These are phyloP conservation scores for Fusarium sp. DNA, from an alignment of 2,329 filamentous ascomycete species.

Conservation along the genomic window DNA sequence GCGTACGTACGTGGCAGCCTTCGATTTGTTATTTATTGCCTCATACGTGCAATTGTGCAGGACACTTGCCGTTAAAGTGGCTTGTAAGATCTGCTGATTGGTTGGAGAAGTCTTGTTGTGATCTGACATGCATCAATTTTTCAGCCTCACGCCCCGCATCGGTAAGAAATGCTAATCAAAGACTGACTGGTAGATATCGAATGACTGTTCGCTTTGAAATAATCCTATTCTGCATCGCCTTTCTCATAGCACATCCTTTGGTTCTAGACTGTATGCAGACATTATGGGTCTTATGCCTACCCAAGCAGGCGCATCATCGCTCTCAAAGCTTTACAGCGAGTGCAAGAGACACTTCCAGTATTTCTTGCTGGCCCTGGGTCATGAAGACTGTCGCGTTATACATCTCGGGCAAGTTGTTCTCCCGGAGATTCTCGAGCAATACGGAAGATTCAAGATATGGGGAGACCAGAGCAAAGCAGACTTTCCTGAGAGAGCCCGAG, in stretches of 20 bases:
- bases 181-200: background rate
- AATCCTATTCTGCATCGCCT: too few relatives aligned
- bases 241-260: too few relatives aligned
- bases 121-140: background rate
- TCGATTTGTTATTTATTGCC: background rate
- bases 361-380: background rate
- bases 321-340: background rate
- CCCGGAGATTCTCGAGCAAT: background rate
- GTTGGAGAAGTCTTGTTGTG: background rate
- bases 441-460: background rate
- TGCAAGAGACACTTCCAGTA: background rate
- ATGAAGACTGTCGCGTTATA: background rate
- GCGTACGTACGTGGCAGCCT: background rate
- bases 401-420: background rate
- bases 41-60: too few relatives aligned
- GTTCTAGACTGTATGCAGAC: background rate
- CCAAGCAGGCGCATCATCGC: background rate
- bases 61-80: too few relatives aligned
- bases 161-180: background rate
- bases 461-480: background rate
- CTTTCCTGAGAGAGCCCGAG: background rate
- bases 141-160: background rate
- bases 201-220: too few relatives aligned
- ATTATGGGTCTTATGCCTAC: background rate
- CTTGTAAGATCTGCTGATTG: background rate